Base-by-base conservation (phyloP, 768 basidiomycete genomes). In the Mycena vitilis region DNA sequence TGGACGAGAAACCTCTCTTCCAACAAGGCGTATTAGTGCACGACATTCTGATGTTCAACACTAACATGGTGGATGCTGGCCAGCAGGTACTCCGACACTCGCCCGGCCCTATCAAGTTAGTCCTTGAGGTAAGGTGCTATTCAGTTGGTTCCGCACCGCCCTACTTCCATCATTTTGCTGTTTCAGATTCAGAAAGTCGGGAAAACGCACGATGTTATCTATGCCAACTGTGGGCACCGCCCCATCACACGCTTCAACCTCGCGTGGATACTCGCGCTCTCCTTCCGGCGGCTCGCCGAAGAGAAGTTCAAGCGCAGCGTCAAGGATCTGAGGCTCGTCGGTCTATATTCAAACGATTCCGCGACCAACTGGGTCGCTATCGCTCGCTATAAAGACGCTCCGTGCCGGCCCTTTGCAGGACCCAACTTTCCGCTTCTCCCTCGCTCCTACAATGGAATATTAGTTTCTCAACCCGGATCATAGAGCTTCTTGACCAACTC, bases 171-270 rank as follows among this genome's bases (percentile, higher is more conserved):
- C 0, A 42, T n/a, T 9, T 20, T 34, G 22, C 13, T 9, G 30
- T 30, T 18, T 38, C 36, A 58, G 57, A 58, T 58, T 44, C 18
- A 58, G 38, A 30, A 30, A 1, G 18, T 20, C 15, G 57, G 30
- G 7, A n/a, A 38, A 36, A 38, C 51, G 10, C 34, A 51, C 8
- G 60, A 60, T 11, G 23, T 60, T 34, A 10, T 60, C 12, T 60
- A 51, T 15, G 48, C 36, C 20, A 66, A 66, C 22, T 66, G 63
- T 34, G 38, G 7, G 20, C 63, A 65, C 25, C 65, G 57, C 15
- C 11, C 7, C 2, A 53, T 65, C 25, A 58, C 56, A 5, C 47
- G 49, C 4, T 45, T 23, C 65, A 45, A 66, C 25, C 65, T 66
- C 12, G 57, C 57, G 5, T 66, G 55, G 47, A 16, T 37, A 47